phyloP scores from a whole-genome alignment of 2,329 filamentous ascomycete genomes.

The Colletotrichum endophyticum region DNA sequence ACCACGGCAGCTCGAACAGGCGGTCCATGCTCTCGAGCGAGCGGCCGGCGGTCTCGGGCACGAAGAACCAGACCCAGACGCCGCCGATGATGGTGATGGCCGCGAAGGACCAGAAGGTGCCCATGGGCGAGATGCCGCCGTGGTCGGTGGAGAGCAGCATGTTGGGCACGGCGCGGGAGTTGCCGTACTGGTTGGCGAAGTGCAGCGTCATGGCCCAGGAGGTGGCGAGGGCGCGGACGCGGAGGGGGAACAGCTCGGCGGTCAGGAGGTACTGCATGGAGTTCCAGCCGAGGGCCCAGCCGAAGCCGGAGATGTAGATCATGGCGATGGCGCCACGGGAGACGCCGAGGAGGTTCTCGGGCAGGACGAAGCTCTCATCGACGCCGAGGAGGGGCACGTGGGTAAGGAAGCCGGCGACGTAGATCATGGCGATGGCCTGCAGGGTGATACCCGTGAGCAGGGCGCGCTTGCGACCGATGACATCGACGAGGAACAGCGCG shows the following conservation, averaged over 20 bases:
- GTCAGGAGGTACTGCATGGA: conserved; percentile 80
- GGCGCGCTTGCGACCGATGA: conserved; percentile 75
- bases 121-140: conserved; percentile 61
- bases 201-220: conserved; percentile 79
- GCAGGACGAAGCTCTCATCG: conserved; percentile 52
- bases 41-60: conserved; percentile 75
- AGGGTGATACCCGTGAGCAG: conserved; percentile 65
- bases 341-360: conserved; percentile 53
- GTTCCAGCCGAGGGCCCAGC: conserved; percentile 78
- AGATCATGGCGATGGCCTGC: conserved; percentile 66
- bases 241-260: conserved; percentile 77
- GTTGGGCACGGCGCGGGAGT: conserved; percentile 74
- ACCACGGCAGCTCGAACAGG: conserved; percentile 76
- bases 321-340: conserved; percentile 74
- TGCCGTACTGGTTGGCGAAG: conserved; percentile 81
- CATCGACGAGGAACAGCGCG: conserved; percentile 80
- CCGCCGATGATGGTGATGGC: conserved; percentile 72
- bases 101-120: conserved; percentile 80
- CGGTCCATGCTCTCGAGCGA: conserved; percentile 73
- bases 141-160: conserved; percentile 64
- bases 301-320: conserved; percentile 73
- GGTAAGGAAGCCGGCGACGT: conserved; percentile 66
- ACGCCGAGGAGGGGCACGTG: conserved; percentile 64
- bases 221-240: conserved; percentile 73
- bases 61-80: conserved; percentile 72